Conservation (phyloP, 139 green algal species). For the Auxenochlorella protothecoides region DNA sequence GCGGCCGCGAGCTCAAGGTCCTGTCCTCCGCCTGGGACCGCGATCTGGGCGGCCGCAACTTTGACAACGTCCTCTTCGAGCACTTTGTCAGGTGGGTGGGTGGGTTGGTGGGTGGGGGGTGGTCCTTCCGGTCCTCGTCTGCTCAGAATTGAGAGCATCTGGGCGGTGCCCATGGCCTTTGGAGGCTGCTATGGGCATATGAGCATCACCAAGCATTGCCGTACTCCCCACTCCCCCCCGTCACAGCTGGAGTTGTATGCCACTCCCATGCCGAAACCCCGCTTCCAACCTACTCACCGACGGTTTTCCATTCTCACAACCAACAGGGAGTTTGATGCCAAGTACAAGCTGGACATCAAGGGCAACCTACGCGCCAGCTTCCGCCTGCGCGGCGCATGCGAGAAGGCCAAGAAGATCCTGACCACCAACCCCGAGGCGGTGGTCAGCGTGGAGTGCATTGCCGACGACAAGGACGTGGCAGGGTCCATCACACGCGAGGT, state of each 20-base stretch:
- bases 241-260: not conserved
- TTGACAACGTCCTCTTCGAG: slow-evolving; percentile 87
- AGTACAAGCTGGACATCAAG: slow-evolving; percentile 78
- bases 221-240: not conserved
- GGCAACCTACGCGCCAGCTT: slow-evolving; percentile 71
- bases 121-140: not conserved
- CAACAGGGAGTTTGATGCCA: slow-evolving; percentile 61
- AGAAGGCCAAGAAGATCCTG: slow-evolving; percentile 94
- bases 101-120: not conserved
- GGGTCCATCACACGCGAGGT: slow-evolving; percentile 64
- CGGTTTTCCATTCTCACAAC: too few relatives aligned
- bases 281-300: too few relatives aligned
- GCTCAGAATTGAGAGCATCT: too few relatives aligned
- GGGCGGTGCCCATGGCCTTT: too few relatives aligned
- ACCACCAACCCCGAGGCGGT: slow-evolving; percentile 79
- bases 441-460: slow-evolving; percentile 89
- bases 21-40: slow-evolving; percentile 82
- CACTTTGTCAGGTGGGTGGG: slow-evolving; percentile 58
- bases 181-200: too few relatives aligned
- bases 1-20: slow-evolving; percentile 78
- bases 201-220: not conserved
- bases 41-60: slow-evolving; percentile 79
- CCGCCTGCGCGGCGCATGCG: slow-evolving; percentile 68
- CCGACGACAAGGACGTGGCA: slow-evolving; percentile 82
- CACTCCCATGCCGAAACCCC: too few relatives aligned